Evolutionary conservation across 2,329 filamentous ascomycete species (phyloP).

Genomic region (Botrytis byssoidea): DNA sequence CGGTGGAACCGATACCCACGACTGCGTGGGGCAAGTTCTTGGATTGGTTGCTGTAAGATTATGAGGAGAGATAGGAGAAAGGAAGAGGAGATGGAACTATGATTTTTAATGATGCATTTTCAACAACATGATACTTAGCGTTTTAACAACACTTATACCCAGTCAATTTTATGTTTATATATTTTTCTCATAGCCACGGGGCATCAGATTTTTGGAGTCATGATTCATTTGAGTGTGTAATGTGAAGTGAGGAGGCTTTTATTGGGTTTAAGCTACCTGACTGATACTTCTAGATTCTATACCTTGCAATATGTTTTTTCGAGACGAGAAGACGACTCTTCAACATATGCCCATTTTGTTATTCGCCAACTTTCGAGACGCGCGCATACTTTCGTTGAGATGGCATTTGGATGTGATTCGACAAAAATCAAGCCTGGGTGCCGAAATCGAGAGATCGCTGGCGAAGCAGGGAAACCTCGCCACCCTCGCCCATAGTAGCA

Average conservation of each 20-base stretch:
- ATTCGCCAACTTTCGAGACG: too few relatives aligned
- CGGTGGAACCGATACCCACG: constrained; percentile 10
- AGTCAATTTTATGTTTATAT: neutral
- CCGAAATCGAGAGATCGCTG: too few relatives aligned
- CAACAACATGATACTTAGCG: constrained; percentile 3
- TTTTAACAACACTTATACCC: constrained; percentile 11
- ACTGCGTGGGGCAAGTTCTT: constrained; percentile 12
- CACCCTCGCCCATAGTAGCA: too few relatives aligned
- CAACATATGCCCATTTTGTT: neutral
- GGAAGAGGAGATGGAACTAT: neutral
- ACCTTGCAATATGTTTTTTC: neutral
- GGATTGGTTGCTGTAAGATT: constrained; percentile 5
- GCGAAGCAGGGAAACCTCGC: too few relatives aligned
- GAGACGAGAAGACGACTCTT: neutral
- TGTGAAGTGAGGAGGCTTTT: neutral
- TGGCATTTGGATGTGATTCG: neutral
- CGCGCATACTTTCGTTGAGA: neutral
- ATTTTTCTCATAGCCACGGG: neutral
- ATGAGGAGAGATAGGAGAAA: too few relatives aligned
- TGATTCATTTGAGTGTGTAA: neutral
- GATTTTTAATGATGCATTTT: constrained; percentile 1
- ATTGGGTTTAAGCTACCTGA: neutral
- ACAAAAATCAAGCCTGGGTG: too few relatives aligned
- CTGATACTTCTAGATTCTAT: neutral
- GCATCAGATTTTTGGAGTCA: neutral